These are phyloP conservation scores for Phtheirospermum japonicum DNA, from an alignment of 257 asterid genomes.

Conservation along the genomic window DNA sequence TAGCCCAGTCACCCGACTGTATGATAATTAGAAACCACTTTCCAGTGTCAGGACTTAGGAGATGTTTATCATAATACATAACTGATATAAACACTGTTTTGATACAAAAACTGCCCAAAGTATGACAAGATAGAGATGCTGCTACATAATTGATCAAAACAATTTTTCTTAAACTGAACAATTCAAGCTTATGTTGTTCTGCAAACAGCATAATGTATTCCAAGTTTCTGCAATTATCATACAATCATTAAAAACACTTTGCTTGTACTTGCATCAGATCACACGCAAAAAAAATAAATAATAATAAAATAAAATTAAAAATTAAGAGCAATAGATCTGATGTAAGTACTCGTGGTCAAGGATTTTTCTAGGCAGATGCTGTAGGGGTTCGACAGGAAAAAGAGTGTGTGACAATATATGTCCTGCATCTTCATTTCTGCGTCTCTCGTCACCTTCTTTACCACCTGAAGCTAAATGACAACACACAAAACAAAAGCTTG, in stretches of 20 bases:
- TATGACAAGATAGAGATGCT: constrained; percentile 19
- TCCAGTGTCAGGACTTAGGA: constrained; percentile 26
- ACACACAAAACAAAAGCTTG: constrained; percentile 64
- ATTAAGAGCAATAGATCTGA: background rate
- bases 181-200: background rate
- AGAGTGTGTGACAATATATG: constrained; percentile 44
- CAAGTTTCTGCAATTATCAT: too few species aligned
- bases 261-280: background rate
- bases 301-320: background rate
- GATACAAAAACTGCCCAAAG: too few species aligned
- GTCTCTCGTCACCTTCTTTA: constrained; percentile 50
- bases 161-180: constrained; percentile 2
- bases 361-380: constrained; percentile 51
- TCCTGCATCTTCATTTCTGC: constrained; percentile 50
- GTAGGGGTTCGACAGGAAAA: constrained; percentile 42
- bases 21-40: constrained; percentile 23
- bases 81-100: constrained; percentile 4
- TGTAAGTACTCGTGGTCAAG: constrained; percentile 68
- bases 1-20: constrained; percentile 63
- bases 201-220: too few species aligned
- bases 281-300: background rate
- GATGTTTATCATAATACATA: background rate
- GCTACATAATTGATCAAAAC: too few species aligned
- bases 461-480: constrained; percentile 62
- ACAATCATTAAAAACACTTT: too few species aligned